Evolutionary conservation across 2,329 filamentous ascomycete genomes (phyloP).

Genomic region (Penicillium sp.): DNA sequence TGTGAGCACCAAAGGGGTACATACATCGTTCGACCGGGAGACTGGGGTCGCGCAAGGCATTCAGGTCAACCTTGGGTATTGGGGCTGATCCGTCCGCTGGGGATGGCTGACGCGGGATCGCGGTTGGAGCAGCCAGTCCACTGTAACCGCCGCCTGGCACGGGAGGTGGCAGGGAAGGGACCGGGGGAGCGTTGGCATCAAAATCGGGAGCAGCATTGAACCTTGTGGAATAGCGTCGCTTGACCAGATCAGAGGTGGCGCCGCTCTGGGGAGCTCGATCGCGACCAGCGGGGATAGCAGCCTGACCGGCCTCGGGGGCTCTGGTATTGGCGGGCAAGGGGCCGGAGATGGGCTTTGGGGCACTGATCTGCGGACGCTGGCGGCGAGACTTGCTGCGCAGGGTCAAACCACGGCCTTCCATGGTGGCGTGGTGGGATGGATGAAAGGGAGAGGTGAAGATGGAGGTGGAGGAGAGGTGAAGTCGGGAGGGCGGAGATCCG

Average conservation of each 20-base stretch:
- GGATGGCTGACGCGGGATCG: conserved; percentile 46
- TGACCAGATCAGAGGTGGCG: conserved; percentile 80
- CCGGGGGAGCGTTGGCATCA: conserved; percentile 68
- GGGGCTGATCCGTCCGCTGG: conserved; percentile 62
- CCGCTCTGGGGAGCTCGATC: conserved; percentile 51
- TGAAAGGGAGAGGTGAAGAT: conserved; percentile 9
- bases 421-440: conserved; percentile 30
- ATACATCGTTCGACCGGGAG: conserved; percentile 78
- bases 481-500: conserved; percentile 5
- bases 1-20: conserved; percentile 28
- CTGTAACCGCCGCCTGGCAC: conserved; percentile 58
- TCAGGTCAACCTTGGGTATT: conserved; percentile 70
- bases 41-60: conserved; percentile 77
- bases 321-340: conserved; percentile 43
- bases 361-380: conserved; percentile 62
- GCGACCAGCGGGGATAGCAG: conserved; percentile 35
- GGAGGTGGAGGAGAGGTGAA: conserved; percentile 11
- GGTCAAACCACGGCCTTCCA: conserved; percentile 63
- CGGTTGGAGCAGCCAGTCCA: conserved; percentile 47
- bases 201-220: conserved; percentile 78
- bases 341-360: conserved; percentile 59
- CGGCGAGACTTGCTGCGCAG: conserved; percentile 64
- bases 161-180: conserved; percentile 66
- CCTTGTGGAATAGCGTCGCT: conserved; percentile 89
- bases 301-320: conserved; percentile 39